Conservation (phyloP, 805 yeast species). For the Ogataea nitratoaversa region DNA sequence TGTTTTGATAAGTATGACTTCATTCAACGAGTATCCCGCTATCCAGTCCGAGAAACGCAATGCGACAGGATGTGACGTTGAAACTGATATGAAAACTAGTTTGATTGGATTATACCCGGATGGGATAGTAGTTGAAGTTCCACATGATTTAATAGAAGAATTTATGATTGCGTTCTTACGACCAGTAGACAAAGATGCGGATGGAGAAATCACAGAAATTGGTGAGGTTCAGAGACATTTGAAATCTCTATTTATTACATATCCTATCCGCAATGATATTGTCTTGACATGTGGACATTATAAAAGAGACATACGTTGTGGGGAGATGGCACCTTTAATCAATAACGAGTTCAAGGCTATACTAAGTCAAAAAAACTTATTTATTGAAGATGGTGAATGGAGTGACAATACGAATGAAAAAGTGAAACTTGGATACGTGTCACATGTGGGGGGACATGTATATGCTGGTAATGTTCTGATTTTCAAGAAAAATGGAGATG, state of each 20-base stretch:
- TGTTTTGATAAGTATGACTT: constrained; percentile 44
- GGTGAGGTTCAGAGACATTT: constrained; percentile 10
- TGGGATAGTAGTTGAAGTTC: constrained; percentile 36
- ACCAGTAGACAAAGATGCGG: constrained; percentile 28
- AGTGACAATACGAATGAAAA: constrained; percentile 13
- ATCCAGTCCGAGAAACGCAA: too few relatives aligned
- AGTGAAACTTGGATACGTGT: constrained; percentile 46
- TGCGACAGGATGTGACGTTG: too few relatives aligned
- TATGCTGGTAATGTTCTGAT: constrained; percentile 79
- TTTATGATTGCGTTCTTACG: constrained; percentile 41
- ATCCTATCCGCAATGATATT: constrained; percentile 25
- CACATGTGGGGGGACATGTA: constrained; percentile 84
- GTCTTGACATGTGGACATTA: constrained; percentile 65
- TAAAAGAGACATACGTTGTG: constrained; percentile 63
- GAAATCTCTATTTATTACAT: constrained; percentile 9
- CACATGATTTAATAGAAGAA: constrained; percentile 19
- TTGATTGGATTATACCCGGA: constrained; percentile 51
- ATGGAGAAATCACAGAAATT: constrained; percentile 1
- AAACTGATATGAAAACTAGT: too few relatives aligned
- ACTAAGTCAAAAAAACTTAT: constrained; percentile 31
- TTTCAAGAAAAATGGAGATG: constrained; percentile 41
- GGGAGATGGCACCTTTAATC: constrained; percentile 57
- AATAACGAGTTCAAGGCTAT: constrained; percentile 45
- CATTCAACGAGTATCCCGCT: constrained; percentile 27
- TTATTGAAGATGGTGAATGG: constrained; percentile 14